phyloP scores from a whole-genome alignment of 495 filamentous ascomycete species.

The Podospora tetraspora region DNA sequence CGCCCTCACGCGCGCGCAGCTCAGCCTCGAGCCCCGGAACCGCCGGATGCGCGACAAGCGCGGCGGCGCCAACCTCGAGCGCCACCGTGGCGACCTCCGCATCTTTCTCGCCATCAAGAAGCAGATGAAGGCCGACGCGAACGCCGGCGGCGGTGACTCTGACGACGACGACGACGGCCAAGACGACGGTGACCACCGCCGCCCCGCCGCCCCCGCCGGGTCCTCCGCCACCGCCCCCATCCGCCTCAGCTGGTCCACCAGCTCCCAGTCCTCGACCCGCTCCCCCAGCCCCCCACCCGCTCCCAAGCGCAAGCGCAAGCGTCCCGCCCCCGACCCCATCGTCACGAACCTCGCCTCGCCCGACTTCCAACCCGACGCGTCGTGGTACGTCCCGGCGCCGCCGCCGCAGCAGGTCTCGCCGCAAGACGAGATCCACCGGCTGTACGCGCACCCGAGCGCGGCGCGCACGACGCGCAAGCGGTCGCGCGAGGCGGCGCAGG shows the following conservation, averaged over 20 bases:
- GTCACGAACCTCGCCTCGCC: not conserved
- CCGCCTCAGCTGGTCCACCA: not conserved
- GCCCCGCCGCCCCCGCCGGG: too few relatives aligned
- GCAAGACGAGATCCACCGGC: not conserved
- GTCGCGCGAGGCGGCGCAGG: not conserved
- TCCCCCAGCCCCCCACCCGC: not conserved
- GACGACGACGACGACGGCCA: conserved; percentile 1
- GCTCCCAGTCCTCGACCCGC: not conserved
- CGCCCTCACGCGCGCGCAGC: not conserved
- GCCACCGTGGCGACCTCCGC: conserved; percentile 36
- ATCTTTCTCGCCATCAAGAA: conserved; percentile 14
- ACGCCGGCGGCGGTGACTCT: not conserved
- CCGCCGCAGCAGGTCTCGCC: not conserved
- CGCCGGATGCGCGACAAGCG: conserved; percentile 8
- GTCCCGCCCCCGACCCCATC: not conserved
- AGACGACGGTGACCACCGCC: not conserved
- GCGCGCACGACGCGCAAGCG: conserved; percentile 6
- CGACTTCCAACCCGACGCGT: not conserved
- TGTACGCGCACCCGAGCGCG: not conserved
- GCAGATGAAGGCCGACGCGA: not conserved
- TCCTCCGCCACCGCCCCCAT: not conserved
- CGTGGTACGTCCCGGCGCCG: not conserved
- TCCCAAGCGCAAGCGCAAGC: not conserved
- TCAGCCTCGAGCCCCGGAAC: not conserved
- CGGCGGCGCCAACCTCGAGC: conserved; percentile 31